Evolutionary conservation across 2,329 filamentous ascomycete genomes (phyloP), one percentile per base, ranked within the genome.

Genomic region (Fusarium proliferatum): DNA sequence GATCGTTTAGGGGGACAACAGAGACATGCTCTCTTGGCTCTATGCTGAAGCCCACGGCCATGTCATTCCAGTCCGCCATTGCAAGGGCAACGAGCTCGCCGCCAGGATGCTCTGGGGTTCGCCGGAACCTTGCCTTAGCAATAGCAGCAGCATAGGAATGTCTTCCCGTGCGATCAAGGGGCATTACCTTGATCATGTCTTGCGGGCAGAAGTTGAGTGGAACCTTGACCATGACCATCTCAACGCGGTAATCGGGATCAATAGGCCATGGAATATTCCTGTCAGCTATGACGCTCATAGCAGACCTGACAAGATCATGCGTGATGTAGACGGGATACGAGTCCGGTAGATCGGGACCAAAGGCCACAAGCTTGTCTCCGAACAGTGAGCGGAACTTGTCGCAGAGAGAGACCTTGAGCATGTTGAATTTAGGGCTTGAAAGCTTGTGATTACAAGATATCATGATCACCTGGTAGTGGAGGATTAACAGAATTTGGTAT

Each of bases 281-380:
- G 12, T 53, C 28, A 15, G 19, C 15, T 16, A 52, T 30, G 30
- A 23, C 3, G 26, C 49, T 46, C 42, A 71, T 53, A 10, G 52
- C 51, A 43, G 60, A 42, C 17, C 28, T 46, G 13, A 65, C 41
- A 43, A 70, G 60, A 26, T 56, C 53, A 28, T 49, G 23, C 11
- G 66, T 70, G 48, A 70, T 65, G 52, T 41, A 52, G 28, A 69
- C 41, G 8, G 53, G 52, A 33, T 49, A 59, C 16, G 53, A 55
- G 38, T 70, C 30, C 23, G 67, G 66, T 23, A 51, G 51, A n/a
- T 33, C 46, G 45, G 59, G 65, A 11, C 64, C 66, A 56, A 69
- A 42, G 6, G 46, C 5, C 8, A 23, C 36, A 9, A n/a, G 30
- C 34, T 58, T 69, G 23, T 23, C 28, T 51, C 43, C 34, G 19